A percentile compares a stretch with the other conserved stretches of the same genome.
phyloP scores from a whole-genome alignment of 805 yeast species.

The Sugiyamaella qingdaonensis region DNA sequence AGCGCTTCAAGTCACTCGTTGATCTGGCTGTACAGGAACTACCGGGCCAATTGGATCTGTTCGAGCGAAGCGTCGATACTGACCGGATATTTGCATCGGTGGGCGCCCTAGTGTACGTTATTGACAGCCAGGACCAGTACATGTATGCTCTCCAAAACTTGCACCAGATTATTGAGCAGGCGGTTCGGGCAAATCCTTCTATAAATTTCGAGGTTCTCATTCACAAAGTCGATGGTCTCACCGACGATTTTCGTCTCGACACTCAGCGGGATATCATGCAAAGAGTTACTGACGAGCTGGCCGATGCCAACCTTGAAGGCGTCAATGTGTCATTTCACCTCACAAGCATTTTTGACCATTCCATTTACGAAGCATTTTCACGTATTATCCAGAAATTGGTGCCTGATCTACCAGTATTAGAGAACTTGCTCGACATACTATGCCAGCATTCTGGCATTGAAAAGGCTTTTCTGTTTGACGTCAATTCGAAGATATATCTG shows the following conservation, averaged over 20 bases:
- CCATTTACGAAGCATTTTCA: slow-evolving; percentile 92
- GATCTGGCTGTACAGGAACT: slow-evolving; percentile 88
- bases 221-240: slow-evolving; percentile 92
- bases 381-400: slow-evolving; percentile 88
- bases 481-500: slow-evolving; percentile 87
- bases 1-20: slow-evolving; percentile 75
- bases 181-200: slow-evolving; percentile 75
- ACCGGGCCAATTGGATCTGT: slow-evolving; percentile 89
- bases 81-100: slow-evolving; percentile 72
- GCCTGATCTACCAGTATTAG: slow-evolving; percentile 82
- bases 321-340: slow-evolving; percentile 87
- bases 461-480: slow-evolving; percentile 87
- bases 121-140: slow-evolving; percentile 94
- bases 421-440: slow-evolving; percentile 80
- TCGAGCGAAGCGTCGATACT: slow-evolving; percentile 69
- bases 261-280: slow-evolving; percentile 97
- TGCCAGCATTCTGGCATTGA: slow-evolving; percentile 89
- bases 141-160: slow-evolving; percentile 84
- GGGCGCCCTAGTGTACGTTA: slow-evolving; percentile 89
- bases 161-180: slow-evolving; percentile 83
- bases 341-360: slow-evolving; percentile 92
- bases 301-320: slow-evolving; percentile 85
- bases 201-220: slow-evolving; percentile 89
- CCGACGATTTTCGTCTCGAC: slow-evolving; percentile 90
- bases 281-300: slow-evolving; percentile 85